A percentile compares a stretch with the other conserved stretches of the same genome.
Conservation (phyloP, 192 early-diverging fungal species). For the Backusella sp. region DNA sequence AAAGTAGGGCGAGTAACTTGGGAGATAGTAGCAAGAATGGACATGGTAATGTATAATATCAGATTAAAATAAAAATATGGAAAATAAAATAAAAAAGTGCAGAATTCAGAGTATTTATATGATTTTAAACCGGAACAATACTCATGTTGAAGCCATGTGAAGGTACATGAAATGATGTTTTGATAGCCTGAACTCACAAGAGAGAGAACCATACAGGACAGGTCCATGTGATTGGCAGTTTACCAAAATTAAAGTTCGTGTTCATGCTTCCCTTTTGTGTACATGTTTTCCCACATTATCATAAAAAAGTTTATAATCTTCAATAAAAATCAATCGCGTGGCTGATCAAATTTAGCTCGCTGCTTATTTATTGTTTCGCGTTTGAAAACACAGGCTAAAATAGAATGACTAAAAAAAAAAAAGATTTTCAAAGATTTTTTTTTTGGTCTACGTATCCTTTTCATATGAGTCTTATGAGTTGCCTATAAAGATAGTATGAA, state of each 20-base stretch:
- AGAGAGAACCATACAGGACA: neutral
- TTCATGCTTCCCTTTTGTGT: neutral
- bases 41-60: neutral
- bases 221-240: neutral
- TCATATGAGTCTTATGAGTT: too few relatives aligned
- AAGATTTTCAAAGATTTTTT: too few relatives aligned
- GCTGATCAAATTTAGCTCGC: neutral
- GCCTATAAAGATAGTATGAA: too few relatives aligned
- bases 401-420: too few relatives aligned
- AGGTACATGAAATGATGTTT: slow-evolving; percentile 5
- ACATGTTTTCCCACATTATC: neutral
- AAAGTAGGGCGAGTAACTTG: neutral
- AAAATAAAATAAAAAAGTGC: neutral
- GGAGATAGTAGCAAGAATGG: neutral
- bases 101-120: neutral
- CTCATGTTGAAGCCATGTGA: neutral
- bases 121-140: neutral
- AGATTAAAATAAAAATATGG: neutral
- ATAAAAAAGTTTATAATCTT: slow-evolving; percentile 2
- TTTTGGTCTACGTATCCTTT: too few relatives aligned
- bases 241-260: neutral
- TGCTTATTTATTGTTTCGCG: neutral
- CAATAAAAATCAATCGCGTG: neutral
- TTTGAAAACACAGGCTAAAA: too few relatives aligned
- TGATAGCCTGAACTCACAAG: neutral